Evolutionary conservation across 2,329 filamentous ascomycete genomes (phyloP).

Genomic region (Domatiomyces globalis): DNA sequence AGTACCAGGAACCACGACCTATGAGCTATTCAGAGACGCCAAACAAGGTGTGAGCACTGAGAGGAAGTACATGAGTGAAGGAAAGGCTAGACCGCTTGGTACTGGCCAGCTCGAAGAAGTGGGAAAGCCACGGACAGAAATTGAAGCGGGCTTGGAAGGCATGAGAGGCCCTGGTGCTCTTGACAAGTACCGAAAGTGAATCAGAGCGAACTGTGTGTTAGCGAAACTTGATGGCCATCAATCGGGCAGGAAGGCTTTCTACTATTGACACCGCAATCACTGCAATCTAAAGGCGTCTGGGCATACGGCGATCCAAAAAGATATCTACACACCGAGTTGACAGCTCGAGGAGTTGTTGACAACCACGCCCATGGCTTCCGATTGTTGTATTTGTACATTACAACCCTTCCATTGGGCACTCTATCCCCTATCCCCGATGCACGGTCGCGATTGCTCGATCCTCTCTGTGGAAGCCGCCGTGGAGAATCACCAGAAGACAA

Average conservation of each 20-base stretch:
- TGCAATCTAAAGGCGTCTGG: no score
- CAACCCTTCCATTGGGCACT: no score
- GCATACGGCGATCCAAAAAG: no score
- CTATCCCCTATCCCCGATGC: no score
- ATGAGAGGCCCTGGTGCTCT: conserved; percentile 13
- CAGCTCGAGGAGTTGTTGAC: no score
- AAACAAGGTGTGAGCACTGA: conserved; percentile 11
- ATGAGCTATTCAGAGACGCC: conserved; percentile 14
- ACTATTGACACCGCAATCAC: neutral
- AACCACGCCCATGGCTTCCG: no score
- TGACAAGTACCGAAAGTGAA: conserved; percentile 4
- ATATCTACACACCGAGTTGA: no score
- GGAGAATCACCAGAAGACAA: no score
- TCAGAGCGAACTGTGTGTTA: neutral
- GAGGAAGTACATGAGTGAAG: conserved; percentile 10
- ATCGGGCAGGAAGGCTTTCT: neutral
- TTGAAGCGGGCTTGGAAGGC: conserved; percentile 17
- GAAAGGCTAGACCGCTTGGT: conserved; percentile 11
- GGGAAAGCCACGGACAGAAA: conserved; percentile 17
- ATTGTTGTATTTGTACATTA: no score
- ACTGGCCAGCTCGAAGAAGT: conserved; percentile 8
- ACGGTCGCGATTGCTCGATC: no score
- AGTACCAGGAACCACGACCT: conserved; percentile 15
- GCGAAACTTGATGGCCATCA: neutral
- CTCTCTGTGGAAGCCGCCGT: no score